Conservation (phyloP, 108 stramenopile species). For the Skeletonema grethae region DNA sequence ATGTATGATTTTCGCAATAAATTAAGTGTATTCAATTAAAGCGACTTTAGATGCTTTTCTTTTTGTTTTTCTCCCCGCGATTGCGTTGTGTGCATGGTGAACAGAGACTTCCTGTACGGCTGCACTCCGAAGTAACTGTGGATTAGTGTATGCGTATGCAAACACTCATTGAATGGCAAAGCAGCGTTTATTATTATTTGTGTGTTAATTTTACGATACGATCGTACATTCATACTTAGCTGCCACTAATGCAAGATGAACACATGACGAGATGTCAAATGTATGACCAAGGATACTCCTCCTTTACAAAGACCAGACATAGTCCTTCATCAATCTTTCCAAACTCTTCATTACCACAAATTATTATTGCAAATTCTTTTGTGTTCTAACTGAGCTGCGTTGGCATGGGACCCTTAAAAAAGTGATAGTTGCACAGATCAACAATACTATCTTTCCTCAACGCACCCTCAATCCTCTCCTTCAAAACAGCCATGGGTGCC, state of each 20-base stretch:
- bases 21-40: conserved; percentile 7
- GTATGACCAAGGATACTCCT: not conserved
- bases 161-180: no score
- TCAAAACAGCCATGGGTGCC: conserved; percentile 64
- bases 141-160: no score
- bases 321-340: not conserved
- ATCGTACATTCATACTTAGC: not conserved
- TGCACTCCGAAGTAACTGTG: no score
- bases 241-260: no score
- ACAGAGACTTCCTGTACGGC: no score
- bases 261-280: not conserved
- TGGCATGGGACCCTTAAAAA: conserved; percentile 77
- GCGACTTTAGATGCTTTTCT: not conserved
- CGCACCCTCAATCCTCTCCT: conserved; percentile 83
- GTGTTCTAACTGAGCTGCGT: conserved; percentile 25
- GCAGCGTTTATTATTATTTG: no score
- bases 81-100: no score
- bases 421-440: conserved; percentile 71
- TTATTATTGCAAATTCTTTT: not conserved
- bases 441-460: conserved; percentile 69
- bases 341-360: not conserved
- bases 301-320: not conserved
- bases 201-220: no score
- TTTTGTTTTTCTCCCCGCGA: no score
- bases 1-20: conserved; percentile 9